These are phyloP conservation scores for Peronospora destructor DNA, from an alignment of 352 stramenopile species.

Conservation along the genomic window DNA sequence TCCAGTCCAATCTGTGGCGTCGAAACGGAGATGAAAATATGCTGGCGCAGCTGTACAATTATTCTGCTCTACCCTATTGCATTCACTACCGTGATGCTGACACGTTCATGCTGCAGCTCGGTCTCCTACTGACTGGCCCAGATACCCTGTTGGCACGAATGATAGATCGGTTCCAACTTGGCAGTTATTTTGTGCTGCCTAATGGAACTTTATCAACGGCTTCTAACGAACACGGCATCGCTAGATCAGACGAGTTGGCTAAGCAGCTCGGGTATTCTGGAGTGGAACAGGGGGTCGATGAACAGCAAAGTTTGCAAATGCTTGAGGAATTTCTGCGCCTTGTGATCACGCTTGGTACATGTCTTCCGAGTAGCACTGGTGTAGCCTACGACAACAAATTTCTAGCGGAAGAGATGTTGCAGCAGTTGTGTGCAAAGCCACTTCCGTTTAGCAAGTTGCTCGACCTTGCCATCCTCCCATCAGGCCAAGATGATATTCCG, in stretches of 20 bases:
- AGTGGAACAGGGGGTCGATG: constrained; percentile 58
- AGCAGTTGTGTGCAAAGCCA: constrained; percentile 76
- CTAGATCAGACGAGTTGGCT: constrained; percentile 10
- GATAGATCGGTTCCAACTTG: constrained; percentile 74
- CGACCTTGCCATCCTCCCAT: constrained; percentile 73
- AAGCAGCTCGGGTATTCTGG: constrained; percentile 42
- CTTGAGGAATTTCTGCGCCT: constrained; percentile 80
- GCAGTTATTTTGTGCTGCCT: constrained; percentile 48
- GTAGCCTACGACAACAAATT: constrained; percentile 64
- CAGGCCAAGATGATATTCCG: constrained; percentile 76
- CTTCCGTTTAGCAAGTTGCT: constrained; percentile 78
- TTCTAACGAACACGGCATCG: constrained; percentile 4
- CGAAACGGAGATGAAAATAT: constrained; percentile 87
- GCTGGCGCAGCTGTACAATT: constrained; percentile 86
- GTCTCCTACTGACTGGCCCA: constrained; percentile 53
- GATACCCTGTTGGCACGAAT: constrained; percentile 60
- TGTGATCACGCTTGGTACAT: constrained; percentile 71
- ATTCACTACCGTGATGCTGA: constrained; percentile 82
- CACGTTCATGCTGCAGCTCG: constrained; percentile 72
- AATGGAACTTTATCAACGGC: constrained; percentile 10
- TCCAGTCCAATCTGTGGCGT: constrained; percentile 82
- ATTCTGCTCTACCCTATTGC: constrained; percentile 82
- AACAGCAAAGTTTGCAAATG: constrained; percentile 66
- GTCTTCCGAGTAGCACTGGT: constrained; percentile 53
- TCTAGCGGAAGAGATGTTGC: constrained; percentile 76